Evolutionary conservation across 495 filamentous ascomycete genomes (phyloP).

Genomic region (Penicillium egyptiacum): DNA sequence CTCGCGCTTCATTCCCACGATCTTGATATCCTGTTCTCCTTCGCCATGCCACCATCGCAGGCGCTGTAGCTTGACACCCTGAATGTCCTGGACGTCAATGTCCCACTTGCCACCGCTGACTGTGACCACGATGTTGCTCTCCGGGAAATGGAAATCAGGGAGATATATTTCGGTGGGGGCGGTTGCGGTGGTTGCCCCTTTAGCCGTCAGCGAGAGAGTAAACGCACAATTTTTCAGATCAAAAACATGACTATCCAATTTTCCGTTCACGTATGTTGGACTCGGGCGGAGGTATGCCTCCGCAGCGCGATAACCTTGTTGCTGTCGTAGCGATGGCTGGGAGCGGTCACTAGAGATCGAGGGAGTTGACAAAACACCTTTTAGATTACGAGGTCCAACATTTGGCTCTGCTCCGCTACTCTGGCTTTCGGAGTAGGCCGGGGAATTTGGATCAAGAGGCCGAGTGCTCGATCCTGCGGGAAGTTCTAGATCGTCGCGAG

Average conservation of each 20-base stretch:
- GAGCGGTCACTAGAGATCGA: conserved; percentile 64
- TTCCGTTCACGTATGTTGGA: conserved; percentile 72
- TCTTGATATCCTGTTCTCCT: conserved; percentile 76
- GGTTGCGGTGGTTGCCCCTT: conserved; percentile 51
- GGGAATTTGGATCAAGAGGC: conserved; percentile 50
- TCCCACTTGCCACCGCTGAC: conserved; percentile 88
- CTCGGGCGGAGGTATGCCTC: conserved; percentile 89
- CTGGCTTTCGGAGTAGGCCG: conserved; percentile 60
- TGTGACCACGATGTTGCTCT: conserved; percentile 61
- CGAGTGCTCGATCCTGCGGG: conserved; percentile 33
- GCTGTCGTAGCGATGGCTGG: conserved; percentile 45
- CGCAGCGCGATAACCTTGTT: conserved; percentile 78
- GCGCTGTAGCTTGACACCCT: conserved; percentile 65
- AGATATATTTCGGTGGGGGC: conserved; percentile 81
- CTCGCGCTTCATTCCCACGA: conserved; percentile 71
- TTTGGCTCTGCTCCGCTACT: conserved; percentile 53
- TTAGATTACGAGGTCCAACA: conserved; percentile 69
- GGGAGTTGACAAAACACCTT: conserved; percentile 65
- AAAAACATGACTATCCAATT: conserved; percentile 67
- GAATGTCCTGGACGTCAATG: conserved; percentile 67
- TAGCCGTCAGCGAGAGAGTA: conserved; percentile 60
- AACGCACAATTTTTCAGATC: conserved; percentile 77
- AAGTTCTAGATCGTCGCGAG: conserved; percentile 73
- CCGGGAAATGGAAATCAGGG: conserved; percentile 92
- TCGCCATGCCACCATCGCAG: conserved; percentile 89